phyloP scores from a whole-genome alignment of 2,329 filamentous ascomycete genomes.

The Aurifilum marmelostoma region DNA sequence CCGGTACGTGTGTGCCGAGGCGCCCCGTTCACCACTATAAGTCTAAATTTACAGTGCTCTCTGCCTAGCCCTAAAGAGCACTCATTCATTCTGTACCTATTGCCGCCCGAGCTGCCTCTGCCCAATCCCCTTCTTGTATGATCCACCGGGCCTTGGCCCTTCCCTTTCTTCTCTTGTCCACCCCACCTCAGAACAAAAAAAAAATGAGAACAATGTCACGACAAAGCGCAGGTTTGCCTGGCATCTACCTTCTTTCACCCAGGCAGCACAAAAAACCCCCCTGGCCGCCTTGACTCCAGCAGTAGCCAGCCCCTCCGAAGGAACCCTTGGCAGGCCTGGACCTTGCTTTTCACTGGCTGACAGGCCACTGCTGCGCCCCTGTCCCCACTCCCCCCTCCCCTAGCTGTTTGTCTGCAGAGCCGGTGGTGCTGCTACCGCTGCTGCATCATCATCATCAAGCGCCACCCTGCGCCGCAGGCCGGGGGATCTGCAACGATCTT shows the following conservation, averaged over 20 bases:
- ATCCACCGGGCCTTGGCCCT: neutral
- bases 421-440: neutral
- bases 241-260: neutral
- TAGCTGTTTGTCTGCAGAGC: neutral
- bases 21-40: neutral
- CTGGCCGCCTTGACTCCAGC: neutral
- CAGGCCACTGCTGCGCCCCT: conserved; percentile 1
- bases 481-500: neutral
- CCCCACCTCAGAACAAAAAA: neutral
- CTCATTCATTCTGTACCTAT: neutral
- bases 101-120: neutral
- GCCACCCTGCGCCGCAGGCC: conserved; percentile 4
- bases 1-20: neutral
- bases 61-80: neutral
- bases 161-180: neutral
- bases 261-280: neutral
- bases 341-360: neutral
- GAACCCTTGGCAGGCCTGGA: neutral
- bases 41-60: conserved; percentile 1
- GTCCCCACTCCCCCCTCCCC: neutral
- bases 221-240: neutral
- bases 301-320: neutral
- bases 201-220: neutral
- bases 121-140: neutral
- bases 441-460: conserved; percentile 2